These are phyloP conservation scores for Pezicula rhizophila DNA, from an alignment of 2,329 filamentous ascomycete genomes.

Conservation along the genomic window DNA sequence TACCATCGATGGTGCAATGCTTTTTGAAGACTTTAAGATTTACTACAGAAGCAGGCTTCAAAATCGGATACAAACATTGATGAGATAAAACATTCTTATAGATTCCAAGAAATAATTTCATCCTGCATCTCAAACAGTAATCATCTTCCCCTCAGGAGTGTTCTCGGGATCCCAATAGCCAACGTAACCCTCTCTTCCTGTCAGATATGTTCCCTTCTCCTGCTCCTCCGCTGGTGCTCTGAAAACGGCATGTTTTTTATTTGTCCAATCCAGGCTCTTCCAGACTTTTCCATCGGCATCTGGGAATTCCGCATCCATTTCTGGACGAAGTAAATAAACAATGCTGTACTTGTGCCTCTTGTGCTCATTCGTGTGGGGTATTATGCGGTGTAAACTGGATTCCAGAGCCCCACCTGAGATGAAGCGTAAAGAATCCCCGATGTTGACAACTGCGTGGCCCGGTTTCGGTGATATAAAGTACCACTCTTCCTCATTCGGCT, in stretches of 20 bases:
- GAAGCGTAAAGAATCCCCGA: constrained; percentile 38
- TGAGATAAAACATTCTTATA: neutral
- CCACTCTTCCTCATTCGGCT: constrained; percentile 7
- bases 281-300: neutral
- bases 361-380: no score
- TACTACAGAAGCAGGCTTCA: neutral
- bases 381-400: constrained; percentile 18
- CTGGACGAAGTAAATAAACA: neutral
- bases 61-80: neutral
- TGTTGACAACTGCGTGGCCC: constrained; percentile 34
- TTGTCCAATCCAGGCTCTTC: neutral
- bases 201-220: neutral
- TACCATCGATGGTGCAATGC: no score
- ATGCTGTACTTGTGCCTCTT: neutral
- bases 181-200: neutral
- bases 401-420: constrained; percentile 33
- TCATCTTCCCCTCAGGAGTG: neutral
- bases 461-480: constrained; percentile 16
- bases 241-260: neutral
- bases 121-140: neutral
- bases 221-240: neutral
- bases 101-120: neutral
- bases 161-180: neutral
- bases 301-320: neutral
- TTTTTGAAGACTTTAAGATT: no score